Evolutionary conservation across 805 yeast species (phyloP).

Genomic region (Phaffomyces antillensis): DNA sequence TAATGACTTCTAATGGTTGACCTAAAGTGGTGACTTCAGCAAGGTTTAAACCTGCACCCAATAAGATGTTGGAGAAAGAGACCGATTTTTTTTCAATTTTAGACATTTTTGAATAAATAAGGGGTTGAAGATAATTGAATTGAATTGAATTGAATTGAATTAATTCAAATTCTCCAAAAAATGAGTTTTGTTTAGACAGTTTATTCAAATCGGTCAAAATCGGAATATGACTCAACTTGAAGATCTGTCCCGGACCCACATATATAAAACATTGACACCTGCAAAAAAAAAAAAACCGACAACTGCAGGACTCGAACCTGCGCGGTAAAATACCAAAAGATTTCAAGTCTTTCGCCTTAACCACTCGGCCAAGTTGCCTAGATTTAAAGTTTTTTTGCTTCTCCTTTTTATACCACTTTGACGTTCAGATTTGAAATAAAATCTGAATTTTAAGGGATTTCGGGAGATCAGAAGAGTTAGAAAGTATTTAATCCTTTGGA

Average conservation of each 20-base stretch:
- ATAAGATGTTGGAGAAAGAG: constrained; percentile 78
- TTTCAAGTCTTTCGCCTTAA: constrained; percentile 26
- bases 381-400: no score
- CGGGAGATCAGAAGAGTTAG: no score
- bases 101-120: not conserved
- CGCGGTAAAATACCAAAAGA: constrained; percentile 26
- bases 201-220: no score
- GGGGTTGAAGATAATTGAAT: not conserved
- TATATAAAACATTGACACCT: no score
- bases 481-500: no score
- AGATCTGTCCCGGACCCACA: not conserved
- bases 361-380: constrained; percentile 25
- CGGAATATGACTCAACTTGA: not conserved
- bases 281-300: constrained; percentile 16
- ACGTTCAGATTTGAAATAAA: no score
- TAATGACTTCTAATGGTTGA: constrained; percentile 92
- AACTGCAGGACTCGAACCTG: constrained; percentile 26
- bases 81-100: constrained; percentile 73
- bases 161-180: no score
- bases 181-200: no score
- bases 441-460: no score
- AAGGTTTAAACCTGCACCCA: constrained; percentile 90
- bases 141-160: no score
- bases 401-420: no score
- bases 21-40: constrained; percentile 93